Evolutionary conservation across 208 protist species (phyloP), one percentile per base, ranked within the genome.

Genomic region (Leishmania gerbilli): DNA sequence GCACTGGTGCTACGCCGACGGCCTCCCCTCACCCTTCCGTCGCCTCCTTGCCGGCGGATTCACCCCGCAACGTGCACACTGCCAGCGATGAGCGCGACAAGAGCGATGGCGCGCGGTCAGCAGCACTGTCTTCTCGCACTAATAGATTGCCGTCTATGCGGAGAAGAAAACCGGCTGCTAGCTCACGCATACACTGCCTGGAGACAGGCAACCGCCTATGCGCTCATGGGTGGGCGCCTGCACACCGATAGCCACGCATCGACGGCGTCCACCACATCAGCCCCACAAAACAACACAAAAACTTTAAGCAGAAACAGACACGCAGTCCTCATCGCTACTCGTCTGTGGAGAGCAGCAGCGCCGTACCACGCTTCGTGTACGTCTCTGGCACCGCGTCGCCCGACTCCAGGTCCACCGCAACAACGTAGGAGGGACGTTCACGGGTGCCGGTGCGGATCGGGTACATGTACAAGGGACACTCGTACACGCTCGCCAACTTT

Each of bases 401-500:
- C 40, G 93, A 96, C 71, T 98, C 91, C 1, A 99, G 91, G 72
- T 99, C 98, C 34, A 99, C 97, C 19, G 90, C 92, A 31, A 99
- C 91, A 27, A 99, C 98, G 86, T 96, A 99, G 13, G 97, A 99
- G 1, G 98, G 98, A 15, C 98, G 89, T 90, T 99, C 98, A 60
- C 98, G 90, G 15, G 95, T 99, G 76, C 98, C 99, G 7, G 97
- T 99, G 74, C 99, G 93, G 8, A 99, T 71, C 9, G 99, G 99
- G 88, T 99, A 99, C 91, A 99, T 98, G 91, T 99, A 99, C 79
- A 97, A 77, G 31, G 99, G 99, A 83, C 98, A 99, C 86, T 96
- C 87, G 86, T 99, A 99, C 21, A 97, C 87, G 64, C 55, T 82
- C 47, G 65, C 47, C 13, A 87, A 82, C 76, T 93, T 90, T 45